Percentiles rank a stretch among this genome's conserved stretches.
phyloP scores from a whole-genome alignment of 2,329 filamentous ascomycete genomes.

The Cladosporium cucumerinum region DNA sequence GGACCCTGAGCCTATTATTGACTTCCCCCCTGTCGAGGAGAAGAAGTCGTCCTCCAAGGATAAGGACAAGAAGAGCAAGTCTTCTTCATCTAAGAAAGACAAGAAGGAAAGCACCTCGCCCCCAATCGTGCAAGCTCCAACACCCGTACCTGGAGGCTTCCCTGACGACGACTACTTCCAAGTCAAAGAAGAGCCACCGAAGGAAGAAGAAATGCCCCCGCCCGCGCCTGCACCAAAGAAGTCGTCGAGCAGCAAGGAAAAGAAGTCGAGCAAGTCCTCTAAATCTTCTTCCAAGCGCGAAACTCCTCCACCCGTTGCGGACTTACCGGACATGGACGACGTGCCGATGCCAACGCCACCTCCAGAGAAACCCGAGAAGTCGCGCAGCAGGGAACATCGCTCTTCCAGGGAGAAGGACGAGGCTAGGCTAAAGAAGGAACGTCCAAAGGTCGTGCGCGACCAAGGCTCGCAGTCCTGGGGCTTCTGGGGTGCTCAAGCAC shows the following conservation, averaged over 20 bases:
- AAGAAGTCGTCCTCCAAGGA: conserved; percentile 21
- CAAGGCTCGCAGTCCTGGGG: conserved; percentile 64
- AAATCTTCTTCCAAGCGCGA: background rate
- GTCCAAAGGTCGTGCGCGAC: conserved; percentile 71
- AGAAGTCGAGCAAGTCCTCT: conserved; percentile 34
- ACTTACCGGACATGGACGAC: conserved; percentile 33
- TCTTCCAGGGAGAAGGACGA: conserved; percentile 42
- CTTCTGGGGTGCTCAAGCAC: conserved; percentile 61
- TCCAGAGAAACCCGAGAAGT: conserved; percentile 37
- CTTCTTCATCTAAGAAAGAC: conserved; percentile 18
- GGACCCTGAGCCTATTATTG: conserved; percentile 9
- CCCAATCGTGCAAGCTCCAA: conserved; percentile 27
- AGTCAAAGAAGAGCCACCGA: background rate
- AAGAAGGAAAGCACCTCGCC: conserved; percentile 18
- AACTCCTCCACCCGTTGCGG: conserved; percentile 21
- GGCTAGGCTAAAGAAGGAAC: conserved; percentile 64
- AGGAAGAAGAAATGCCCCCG: conserved; percentile 17
- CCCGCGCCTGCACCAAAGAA: conserved; percentile 22
- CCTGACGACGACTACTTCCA: conserved; percentile 42
- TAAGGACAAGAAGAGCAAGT: conserved; percentile 19
- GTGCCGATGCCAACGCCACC: conserved; percentile 48
- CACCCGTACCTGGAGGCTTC: conserved; percentile 47
- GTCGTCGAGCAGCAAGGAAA: conserved; percentile 28
- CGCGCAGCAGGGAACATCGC: background rate
- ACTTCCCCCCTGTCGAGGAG: conserved; percentile 17